Evolutionary conservation across 768 basidiomycete genomes (phyloP).

Genomic region (Auricularia cornea): DNA sequence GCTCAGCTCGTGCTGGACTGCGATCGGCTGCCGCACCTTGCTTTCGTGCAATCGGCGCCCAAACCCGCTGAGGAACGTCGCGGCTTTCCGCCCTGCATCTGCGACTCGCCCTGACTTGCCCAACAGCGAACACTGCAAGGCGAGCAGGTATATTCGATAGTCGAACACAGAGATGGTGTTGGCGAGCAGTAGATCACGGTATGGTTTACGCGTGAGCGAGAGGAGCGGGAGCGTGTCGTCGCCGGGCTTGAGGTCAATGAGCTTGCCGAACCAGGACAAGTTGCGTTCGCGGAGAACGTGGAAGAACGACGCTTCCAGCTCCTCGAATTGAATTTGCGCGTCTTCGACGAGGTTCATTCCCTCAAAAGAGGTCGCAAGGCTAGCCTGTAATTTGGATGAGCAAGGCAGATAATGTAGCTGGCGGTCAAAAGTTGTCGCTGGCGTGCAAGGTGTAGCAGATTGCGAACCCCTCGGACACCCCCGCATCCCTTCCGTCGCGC

Average conservation of each 20-base stretch:
- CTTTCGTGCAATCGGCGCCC: constrained; percentile 65
- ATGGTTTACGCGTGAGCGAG: constrained; percentile 72
- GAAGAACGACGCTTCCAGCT: constrained; percentile 79
- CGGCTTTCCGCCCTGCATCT: constrained; percentile 64
- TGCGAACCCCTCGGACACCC: too few species aligned
- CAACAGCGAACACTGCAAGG: constrained; percentile 73
- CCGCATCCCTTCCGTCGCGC: too few species aligned
- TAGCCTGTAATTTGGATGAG: too few species aligned
- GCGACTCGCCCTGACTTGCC: constrained; percentile 57
- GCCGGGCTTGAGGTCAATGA: constrained; percentile 57
- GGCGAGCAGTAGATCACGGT: constrained; percentile 79
- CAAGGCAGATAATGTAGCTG: too few species aligned
- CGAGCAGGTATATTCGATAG: constrained; percentile 83
- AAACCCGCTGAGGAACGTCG: constrained; percentile 69
- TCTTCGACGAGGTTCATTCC: constrained; percentile 86
- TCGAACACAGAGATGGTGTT: constrained; percentile 93
- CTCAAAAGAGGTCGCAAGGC: constrained; percentile 84
- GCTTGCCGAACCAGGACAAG: constrained; percentile 84
- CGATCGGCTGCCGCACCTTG: constrained; percentile 41
- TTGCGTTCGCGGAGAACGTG: constrained; percentile 69
- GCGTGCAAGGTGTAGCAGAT: too few species aligned
- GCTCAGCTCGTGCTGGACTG: constrained; percentile 1
- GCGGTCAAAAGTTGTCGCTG: too few species aligned
- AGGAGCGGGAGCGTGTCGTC: constrained; percentile 81
- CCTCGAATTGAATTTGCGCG: constrained; percentile 80